phyloP scores from a whole-genome alignment of 106 monocot genomes.

The Platanthera guangdongensis region DNA sequence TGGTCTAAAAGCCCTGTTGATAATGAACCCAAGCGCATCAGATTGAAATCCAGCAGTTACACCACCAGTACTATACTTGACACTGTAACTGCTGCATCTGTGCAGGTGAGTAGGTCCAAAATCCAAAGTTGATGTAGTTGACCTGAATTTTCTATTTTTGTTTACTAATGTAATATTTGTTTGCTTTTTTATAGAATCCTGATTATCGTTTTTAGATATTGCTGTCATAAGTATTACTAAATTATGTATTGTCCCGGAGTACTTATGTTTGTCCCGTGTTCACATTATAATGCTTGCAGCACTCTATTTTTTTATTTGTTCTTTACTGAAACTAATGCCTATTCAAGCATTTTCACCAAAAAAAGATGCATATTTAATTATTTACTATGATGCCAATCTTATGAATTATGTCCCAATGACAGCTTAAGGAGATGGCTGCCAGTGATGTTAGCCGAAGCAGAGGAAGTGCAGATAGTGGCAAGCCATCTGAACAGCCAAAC shows the following conservation, averaged over 20 bases:
- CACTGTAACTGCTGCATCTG: slow-evolving; percentile 80
- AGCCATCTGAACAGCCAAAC: slow-evolving; percentile 44
- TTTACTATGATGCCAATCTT: not conserved
- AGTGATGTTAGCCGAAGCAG: slow-evolving; percentile 32
- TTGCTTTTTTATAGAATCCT: not conserved
- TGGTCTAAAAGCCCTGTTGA: slow-evolving; percentile 96
- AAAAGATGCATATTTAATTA: not conserved
- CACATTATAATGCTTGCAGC: not conserved
- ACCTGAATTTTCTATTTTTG: not conserved
- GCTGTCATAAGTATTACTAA: not conserved
- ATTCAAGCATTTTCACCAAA: not conserved
- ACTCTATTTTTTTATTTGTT: not conserved
- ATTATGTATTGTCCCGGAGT: not conserved
- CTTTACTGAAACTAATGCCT: not conserved
- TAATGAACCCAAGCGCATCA: slow-evolving; percentile 79
- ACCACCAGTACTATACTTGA: slow-evolving; percentile 89
- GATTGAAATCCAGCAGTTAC: slow-evolving; percentile 90
- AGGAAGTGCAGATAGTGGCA: slow-evolving; percentile 38
- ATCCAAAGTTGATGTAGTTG: not conserved
- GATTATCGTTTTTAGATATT: not conserved
- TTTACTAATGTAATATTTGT: not conserved
- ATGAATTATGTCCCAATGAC: not conserved
- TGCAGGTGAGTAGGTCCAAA: slow-evolving; percentile 47
- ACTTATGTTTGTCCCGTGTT: not conserved
- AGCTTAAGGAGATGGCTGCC: slow-evolving; percentile 84